Conservation (phyloP, 2,329 filamentous ascomycete genomes). For the Aureobasidium sp. region DNA sequence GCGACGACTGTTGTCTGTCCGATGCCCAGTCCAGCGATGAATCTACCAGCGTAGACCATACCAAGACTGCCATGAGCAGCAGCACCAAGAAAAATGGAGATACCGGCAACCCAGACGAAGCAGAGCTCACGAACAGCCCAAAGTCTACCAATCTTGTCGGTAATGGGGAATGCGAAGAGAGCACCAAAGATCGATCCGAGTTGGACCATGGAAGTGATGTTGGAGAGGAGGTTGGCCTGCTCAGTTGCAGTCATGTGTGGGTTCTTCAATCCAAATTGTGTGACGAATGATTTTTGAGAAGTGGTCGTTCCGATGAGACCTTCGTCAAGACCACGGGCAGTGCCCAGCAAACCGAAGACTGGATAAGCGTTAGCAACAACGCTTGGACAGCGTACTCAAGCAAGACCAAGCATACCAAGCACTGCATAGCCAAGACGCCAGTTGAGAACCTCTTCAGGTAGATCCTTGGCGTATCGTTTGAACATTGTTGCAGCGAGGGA, state of each 20-base stretch:
- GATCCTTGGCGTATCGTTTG: slow-evolving; percentile 46
- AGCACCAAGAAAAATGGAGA: slow-evolving; percentile 38
- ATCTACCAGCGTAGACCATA: slow-evolving; percentile 32
- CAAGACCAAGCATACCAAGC: slow-evolving; percentile 28
- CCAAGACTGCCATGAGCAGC: slow-evolving; percentile 24
- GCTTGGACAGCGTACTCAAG: background rate
- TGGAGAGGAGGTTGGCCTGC: slow-evolving; percentile 52
- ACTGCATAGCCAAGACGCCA: slow-evolving; percentile 73
- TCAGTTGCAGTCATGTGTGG: slow-evolving; percentile 48
- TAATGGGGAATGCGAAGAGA: slow-evolving; percentile 42
- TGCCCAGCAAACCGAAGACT: slow-evolving; percentile 52
- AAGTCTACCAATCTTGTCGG: slow-evolving; percentile 24
- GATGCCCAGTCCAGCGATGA: slow-evolving; percentile 34
- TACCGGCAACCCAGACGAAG: slow-evolving; percentile 21
- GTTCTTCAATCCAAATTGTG: slow-evolving; percentile 47
- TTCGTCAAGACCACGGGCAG: slow-evolving; percentile 70
- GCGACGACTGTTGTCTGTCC: slow-evolving; percentile 49
- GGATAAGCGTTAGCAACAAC: slow-evolving; percentile 1
- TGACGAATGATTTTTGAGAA: slow-evolving; percentile 55
- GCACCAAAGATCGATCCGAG: slow-evolving; percentile 66
- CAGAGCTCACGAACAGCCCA: slow-evolving; percentile 25
- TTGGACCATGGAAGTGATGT: slow-evolving; percentile 75
- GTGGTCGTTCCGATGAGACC: slow-evolving; percentile 54
- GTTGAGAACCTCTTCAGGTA: slow-evolving; percentile 64
- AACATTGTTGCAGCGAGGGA: slow-evolving; percentile 18